phyloP scores from a whole-genome alignment of 1,139 yeast genomes.

The Spencermartinsiella ligniputridi region DNA sequence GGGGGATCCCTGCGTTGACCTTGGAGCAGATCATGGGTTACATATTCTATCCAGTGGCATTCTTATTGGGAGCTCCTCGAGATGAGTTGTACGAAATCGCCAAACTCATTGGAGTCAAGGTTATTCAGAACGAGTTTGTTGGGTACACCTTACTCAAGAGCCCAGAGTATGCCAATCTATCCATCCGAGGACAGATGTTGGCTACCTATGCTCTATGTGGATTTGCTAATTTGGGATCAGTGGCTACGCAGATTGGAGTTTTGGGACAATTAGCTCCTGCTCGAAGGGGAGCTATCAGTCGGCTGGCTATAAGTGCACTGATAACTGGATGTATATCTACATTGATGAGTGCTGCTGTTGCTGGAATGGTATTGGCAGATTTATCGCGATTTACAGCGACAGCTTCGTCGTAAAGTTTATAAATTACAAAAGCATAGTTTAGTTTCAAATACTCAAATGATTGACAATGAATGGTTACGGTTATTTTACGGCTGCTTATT shows the following conservation, averaged over 20 bases:
- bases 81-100: constrained; percentile 50
- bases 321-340: constrained; percentile 55
- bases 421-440: background rate
- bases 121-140: constrained; percentile 62
- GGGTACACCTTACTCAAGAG: constrained; percentile 46
- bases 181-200: constrained; percentile 52
- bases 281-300: constrained; percentile 47
- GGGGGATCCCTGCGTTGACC: constrained; percentile 52
- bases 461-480: too few species aligned
- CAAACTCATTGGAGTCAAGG: constrained; percentile 52
- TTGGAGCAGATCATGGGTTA: constrained; percentile 57
- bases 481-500: background rate
- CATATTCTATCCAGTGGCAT: constrained; percentile 57
- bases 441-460: too few species aligned
- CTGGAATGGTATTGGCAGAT: constrained; percentile 64
- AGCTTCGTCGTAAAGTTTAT: background rate
- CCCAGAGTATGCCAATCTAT: constrained; percentile 46
- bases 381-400: constrained; percentile 20
- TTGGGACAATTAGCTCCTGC: constrained; percentile 55
- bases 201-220: constrained; percentile 67
- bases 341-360: constrained; percentile 57
- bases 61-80: constrained; percentile 59
- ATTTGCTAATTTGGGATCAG: constrained; percentile 59
- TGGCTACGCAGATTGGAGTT: constrained; percentile 63
- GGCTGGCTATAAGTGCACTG: constrained; percentile 48